phyloP scores from a whole-genome alignment of 1,284 basidiomycete species.

The Pterulicium gracile region DNA sequence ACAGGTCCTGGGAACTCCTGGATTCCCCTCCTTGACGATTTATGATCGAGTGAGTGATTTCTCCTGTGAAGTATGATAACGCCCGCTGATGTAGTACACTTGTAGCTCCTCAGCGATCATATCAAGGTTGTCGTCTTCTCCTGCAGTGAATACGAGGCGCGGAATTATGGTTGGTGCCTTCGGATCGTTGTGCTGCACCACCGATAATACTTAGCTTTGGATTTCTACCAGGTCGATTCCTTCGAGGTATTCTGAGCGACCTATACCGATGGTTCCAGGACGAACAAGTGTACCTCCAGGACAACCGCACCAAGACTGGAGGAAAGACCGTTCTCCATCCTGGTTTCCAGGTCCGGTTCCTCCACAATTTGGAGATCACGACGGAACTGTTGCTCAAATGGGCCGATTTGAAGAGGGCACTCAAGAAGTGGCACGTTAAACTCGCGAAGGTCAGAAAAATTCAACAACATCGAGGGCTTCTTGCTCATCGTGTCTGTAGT shows the following conservation, averaged over 20 bases:
- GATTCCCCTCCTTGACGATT: slow-evolving; percentile 78
- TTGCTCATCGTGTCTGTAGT: slow-evolving; percentile 24
- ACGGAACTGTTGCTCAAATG: slow-evolving; percentile 55
- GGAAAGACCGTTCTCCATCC: slow-evolving; percentile 56
- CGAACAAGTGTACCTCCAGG: slow-evolving; percentile 53
- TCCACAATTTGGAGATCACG: slow-evolving; percentile 31
- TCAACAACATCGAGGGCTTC: not conserved
- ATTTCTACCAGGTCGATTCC: slow-evolving; percentile 58
- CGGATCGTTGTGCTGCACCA: no score
- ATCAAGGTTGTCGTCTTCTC: slow-evolving; percentile 82
- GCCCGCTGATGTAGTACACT: slow-evolving; percentile 10
- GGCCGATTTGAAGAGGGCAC: slow-evolving; percentile 58
- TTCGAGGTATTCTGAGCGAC: slow-evolving; percentile 71
- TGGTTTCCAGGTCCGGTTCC: slow-evolving; percentile 49
- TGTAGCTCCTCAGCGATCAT: slow-evolving; percentile 72
- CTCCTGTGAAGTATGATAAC: slow-evolving; percentile 1
- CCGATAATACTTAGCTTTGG: slow-evolving; percentile 7
- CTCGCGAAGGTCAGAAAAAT: slow-evolving; percentile 41
- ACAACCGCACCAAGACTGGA: slow-evolving; percentile 53
- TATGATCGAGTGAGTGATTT: slow-evolving; percentile 66
- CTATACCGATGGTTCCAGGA: slow-evolving; percentile 68
- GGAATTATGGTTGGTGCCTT: slow-evolving; percentile 69
- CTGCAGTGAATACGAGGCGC: slow-evolving; percentile 92
- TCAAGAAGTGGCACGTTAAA: slow-evolving; percentile 78
- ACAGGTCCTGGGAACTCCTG: slow-evolving; percentile 78